Base-by-base conservation (phyloP, 2,329 filamentous ascomycete genomes). In the Claviceps spartinae region DNA sequence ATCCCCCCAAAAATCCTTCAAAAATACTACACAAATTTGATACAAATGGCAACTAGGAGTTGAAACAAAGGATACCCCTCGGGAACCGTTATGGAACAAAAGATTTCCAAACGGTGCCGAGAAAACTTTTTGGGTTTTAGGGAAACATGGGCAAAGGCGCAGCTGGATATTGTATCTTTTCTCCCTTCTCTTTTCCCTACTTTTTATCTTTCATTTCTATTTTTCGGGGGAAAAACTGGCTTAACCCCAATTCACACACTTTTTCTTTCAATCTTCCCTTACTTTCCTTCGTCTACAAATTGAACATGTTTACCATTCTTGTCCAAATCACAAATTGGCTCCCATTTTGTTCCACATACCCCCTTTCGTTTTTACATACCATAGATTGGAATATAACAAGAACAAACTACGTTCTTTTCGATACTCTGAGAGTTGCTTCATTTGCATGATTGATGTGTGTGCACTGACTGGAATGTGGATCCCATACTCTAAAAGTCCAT, bases 1-100 rank as follows among this genome's bases (percentile, higher is more conserved):
- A 9, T 2, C 26, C 26, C 8, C 9, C 30, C 30, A 30, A 30
- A 30, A 30, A 30, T 4, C 2, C 8, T 30, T 11, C 2, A 30
- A 30, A 30, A 30, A 30, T 7, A 30, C 9, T 30, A 11, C 3
- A 11, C 30, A 30, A 30, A 30, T 11, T 30, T 30, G 18, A 4
- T 14, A 13, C 20, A 41, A 43, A 47, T 11, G 24, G 26, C 42
- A 49, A 16, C 16, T 22, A 16, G 38, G 22, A 42, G 11, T 38
- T 47, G 30, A 9, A 38, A 37, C 2, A 38, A 47, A 45, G 44
- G 34, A 52, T 52, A 52, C 51, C 51, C 51, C 51, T 52, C 51
- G 51, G 30, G 41, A 26, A 30, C 3, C 26, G 40, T 52, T 13
- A 11, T 41, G 48, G 47, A 43, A 37, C 20, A 52, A 48, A 2